Evolutionary conservation across 345 rosid species (phyloP).

Genomic region (Iberis pinnata): DNA sequence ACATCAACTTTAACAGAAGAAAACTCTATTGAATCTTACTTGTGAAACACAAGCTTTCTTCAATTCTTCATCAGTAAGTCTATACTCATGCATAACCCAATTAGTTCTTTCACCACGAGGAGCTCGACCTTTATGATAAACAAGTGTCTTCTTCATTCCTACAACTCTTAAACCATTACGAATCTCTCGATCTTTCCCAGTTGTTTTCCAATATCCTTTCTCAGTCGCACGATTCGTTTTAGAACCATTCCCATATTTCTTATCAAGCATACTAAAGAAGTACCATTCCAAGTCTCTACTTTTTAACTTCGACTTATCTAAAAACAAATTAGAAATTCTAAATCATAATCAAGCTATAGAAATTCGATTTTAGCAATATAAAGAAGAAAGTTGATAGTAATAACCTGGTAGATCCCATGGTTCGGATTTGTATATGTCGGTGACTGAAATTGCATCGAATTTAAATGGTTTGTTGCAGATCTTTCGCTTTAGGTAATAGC

Average conservation of each 20-base stretch:
- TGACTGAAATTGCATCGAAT: constrained; percentile 66
- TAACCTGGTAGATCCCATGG: constrained; percentile 98
- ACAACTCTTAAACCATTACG: constrained; percentile 37
- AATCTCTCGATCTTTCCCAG: constrained; percentile 81
- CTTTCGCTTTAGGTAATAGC: constrained; percentile 79
- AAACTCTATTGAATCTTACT: constrained; percentile 38
- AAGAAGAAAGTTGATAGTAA: background rate
- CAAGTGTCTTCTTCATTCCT: constrained; percentile 99
- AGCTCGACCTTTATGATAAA: constrained; percentile 81
- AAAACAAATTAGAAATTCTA: background rate
- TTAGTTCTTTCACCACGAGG: constrained; percentile 84
- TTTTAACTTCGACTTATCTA: constrained; percentile 77
- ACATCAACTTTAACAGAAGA: background rate
- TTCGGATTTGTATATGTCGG: constrained; percentile 76
- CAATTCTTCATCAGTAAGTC: constrained; percentile 67
- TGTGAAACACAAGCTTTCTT: constrained; percentile 50
- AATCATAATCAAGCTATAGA: background rate
- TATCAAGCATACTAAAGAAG: constrained; percentile 75
- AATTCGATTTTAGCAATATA: background rate
- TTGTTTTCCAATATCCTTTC: constrained; percentile 96
- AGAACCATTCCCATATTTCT: constrained; percentile 76
- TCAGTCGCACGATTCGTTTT: constrained; percentile 93
- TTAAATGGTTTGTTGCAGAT: constrained; percentile 62
- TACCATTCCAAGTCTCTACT: constrained; percentile 95
- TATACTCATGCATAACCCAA: constrained; percentile 99